Evolutionary conservation across 257 asterid genomes (phyloP).

Genomic region (Fraxinus anomala): DNA sequence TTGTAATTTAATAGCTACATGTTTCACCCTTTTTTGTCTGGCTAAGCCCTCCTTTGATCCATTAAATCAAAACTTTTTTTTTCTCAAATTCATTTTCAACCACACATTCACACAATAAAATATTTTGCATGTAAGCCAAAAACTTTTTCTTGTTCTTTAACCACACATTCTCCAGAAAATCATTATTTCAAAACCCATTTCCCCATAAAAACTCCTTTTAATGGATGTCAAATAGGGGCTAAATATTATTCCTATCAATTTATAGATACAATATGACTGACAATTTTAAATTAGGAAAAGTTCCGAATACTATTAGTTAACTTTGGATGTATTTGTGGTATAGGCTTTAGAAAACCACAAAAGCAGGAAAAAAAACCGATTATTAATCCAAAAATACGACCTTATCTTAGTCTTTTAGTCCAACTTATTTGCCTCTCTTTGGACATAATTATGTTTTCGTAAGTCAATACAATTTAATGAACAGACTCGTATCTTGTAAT

Average conservation of each 20-base stretch:
- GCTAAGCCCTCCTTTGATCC: neutral
- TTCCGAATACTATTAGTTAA: neutral
- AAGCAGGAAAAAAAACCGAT: neutral
- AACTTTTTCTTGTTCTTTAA: too few relatives aligned
- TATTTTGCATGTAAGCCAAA: too few relatives aligned
- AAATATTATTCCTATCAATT: neutral
- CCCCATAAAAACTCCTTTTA: too few relatives aligned
- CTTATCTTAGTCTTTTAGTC: neutral
- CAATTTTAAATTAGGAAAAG: neutral
- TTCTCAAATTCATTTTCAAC: too few relatives aligned
- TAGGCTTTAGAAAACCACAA: neutral
- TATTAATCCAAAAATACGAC: neutral
- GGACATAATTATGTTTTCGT: neutral
- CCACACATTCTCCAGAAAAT: too few relatives aligned
- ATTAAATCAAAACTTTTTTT: too few relatives aligned
- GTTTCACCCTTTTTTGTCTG: neutral
- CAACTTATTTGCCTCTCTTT: neutral
- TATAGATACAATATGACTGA: neutral
- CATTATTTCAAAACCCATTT: too few relatives aligned
- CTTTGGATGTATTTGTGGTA: too few relatives aligned
- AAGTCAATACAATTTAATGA: neutral
- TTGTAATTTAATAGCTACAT: neutral
- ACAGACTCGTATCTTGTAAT: neutral
- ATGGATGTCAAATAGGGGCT: too few relatives aligned
- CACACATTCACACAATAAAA: too few relatives aligned